phyloP scores from a whole-genome alignment of 345 rosid species.

The Hypericum perforatum region DNA sequence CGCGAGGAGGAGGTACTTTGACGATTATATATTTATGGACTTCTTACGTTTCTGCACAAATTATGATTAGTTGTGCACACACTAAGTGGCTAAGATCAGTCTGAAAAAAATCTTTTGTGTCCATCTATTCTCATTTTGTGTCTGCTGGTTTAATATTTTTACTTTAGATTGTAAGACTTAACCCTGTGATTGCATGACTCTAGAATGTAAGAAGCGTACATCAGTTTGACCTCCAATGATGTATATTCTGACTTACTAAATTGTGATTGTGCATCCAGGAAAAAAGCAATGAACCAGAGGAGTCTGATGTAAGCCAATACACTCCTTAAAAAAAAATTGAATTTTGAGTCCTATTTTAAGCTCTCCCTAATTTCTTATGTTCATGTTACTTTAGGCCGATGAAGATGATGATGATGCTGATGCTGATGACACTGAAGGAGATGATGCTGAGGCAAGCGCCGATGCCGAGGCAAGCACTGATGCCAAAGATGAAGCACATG shows the following conservation, averaged over 20 bases:
- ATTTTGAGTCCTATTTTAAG: background rate
- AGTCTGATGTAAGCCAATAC: conserved; percentile 59
- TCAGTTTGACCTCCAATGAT: no score
- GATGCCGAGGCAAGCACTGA: conserved; percentile 20
- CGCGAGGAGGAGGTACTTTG: conserved; percentile 63
- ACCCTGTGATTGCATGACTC: no score
- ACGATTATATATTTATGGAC: background rate
- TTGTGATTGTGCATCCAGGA: conserved; percentile 33
- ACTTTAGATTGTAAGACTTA: no score
- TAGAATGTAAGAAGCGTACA: no score
- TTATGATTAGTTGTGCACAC: no score
- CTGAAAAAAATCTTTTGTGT: no score
- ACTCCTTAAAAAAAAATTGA: background rate
- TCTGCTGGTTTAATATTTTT: no score
- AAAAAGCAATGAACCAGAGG: conserved; percentile 47
- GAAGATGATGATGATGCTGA: conserved; percentile 41
- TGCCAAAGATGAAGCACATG: conserved; percentile 26
- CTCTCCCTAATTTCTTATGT: conserved; percentile 6
- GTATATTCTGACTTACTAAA: conserved; percentile 4
- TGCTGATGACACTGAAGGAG: conserved; percentile 32
- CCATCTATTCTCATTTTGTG: no score
- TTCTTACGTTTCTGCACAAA: no score
- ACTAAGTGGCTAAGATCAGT: no score
- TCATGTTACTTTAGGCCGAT: conserved; percentile 40
- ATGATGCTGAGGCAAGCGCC: conserved; percentile 21